A percentile compares a stretch with the other conserved stretches of the same genome.
phyloP scores from a whole-genome alignment of 352 stramenopile genomes.

The Chrysophaeum taylorii region DNA sequence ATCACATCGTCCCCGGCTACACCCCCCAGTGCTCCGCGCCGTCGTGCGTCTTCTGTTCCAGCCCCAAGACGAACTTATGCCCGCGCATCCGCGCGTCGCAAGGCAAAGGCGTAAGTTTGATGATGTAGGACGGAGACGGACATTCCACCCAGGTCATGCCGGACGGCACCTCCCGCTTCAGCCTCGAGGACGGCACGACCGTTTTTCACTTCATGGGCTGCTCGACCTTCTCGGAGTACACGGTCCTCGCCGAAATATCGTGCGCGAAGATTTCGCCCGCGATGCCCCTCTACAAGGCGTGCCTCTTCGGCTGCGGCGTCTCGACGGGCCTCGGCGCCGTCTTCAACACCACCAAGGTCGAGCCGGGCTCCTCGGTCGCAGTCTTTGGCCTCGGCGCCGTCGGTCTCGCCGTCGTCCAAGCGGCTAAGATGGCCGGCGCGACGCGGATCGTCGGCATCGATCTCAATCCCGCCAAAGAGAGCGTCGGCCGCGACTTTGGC shows the following conservation, averaged over 20 bases:
- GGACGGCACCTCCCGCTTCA: conserved; percentile 43
- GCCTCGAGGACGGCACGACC: conserved; percentile 42
- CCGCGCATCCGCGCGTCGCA: conserved; percentile 44
- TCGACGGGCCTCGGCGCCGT: conserved; percentile 66
- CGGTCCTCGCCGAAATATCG: conserved; percentile 66
- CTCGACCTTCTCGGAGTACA: conserved; percentile 73
- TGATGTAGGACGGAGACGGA: no score
- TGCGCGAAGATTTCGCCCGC: conserved; percentile 40
- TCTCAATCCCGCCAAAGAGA: conserved; percentile 80
- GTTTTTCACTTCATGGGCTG: conserved; percentile 69
- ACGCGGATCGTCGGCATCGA: conserved; percentile 68
- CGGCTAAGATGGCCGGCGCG: conserved; percentile 47
- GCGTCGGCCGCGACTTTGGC: conserved; percentile 69
- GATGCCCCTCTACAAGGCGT: conserved; percentile 45
- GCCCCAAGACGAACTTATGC: conserved; percentile 59
- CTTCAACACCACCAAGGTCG: conserved; percentile 27
- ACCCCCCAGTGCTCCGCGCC: conserved; percentile 47
- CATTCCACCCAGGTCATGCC: conserved; percentile 33
- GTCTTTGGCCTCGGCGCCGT: conserved; percentile 79
- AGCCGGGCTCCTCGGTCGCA: conserved; percentile 50
- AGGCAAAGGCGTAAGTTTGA: no score
- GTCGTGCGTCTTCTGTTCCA: conserved; percentile 54
- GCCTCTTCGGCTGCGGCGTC: conserved; percentile 74
- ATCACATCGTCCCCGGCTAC: conserved; percentile 53
- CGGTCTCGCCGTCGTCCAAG: conserved; percentile 71